phyloP scores from a whole-genome alignment of 1,139 yeast species.

The Protomyces lactucae-debilis region DNA sequence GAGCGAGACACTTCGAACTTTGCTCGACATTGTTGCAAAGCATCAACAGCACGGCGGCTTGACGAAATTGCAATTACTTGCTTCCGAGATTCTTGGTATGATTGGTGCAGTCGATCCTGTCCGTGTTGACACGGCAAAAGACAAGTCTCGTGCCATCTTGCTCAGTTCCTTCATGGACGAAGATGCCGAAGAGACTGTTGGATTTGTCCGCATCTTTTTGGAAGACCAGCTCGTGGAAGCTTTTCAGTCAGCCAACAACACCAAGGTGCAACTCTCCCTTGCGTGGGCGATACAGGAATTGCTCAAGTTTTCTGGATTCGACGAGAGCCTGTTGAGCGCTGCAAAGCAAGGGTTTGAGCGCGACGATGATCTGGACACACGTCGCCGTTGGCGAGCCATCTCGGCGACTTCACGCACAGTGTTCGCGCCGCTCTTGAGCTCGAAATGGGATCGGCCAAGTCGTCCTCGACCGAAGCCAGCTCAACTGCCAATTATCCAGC shows the following conservation, averaged over 20 bases:
- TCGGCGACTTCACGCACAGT: constrained; percentile 68
- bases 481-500: constrained; percentile 51
- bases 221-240: constrained; percentile 68
- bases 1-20: constrained; percentile 50
- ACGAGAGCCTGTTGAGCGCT: constrained; percentile 37
- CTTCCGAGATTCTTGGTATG: constrained; percentile 67
- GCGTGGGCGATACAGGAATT: constrained; percentile 90
- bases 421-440: constrained; percentile 65
- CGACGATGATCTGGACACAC: constrained; percentile 34
- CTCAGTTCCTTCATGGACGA: constrained; percentile 51
- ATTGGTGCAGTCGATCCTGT: constrained; percentile 76
- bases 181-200: constrained; percentile 57
- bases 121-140: constrained; percentile 50
- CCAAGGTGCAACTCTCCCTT: constrained; percentile 73
- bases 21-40: constrained; percentile 57
- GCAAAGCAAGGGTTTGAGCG: constrained; percentile 17
- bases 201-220: constrained; percentile 61
- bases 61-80: constrained; percentile 50
- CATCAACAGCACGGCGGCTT: constrained; percentile 54
- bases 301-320: constrained; percentile 59
- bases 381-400: constrained; percentile 54
- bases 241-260: constrained; percentile 86
- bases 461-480: constrained; percentile 41
- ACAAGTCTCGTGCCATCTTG: constrained; percentile 47
- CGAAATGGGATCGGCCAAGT: constrained; percentile 61